phyloP scores from a whole-genome alignment of 306 rosid species.

The Inga leiocalycina region DNA sequence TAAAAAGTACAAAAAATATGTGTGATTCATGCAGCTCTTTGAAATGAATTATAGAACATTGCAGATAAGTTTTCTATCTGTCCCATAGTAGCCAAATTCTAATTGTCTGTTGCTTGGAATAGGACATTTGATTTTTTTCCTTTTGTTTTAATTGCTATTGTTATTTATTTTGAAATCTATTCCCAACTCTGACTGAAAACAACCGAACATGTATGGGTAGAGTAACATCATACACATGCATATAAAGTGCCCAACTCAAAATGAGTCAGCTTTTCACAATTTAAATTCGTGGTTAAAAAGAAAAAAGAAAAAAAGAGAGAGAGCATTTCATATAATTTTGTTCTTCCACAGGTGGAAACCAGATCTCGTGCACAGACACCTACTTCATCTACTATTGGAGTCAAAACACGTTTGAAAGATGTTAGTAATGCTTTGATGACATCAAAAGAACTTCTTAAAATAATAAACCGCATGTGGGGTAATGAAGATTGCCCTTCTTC shows the following conservation, averaged over 20 bases:
- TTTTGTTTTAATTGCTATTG: slow-evolving; percentile 1
- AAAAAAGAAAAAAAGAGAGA: background rate
- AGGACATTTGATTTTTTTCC: background rate
- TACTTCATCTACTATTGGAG: slow-evolving; percentile 58
- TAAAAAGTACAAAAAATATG: background rate
- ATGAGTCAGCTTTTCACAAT: background rate
- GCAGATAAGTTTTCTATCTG: background rate
- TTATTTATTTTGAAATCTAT: slow-evolving; percentile 15
- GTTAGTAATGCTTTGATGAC: slow-evolving; percentile 88
- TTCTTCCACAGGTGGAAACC: slow-evolving; percentile 70
- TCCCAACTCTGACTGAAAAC: background rate
- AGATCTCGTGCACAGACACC: slow-evolving; percentile 84
- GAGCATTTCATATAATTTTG: background rate
- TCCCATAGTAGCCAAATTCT: background rate
- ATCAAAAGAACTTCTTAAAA: slow-evolving; percentile 89
- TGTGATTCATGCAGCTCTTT: background rate
- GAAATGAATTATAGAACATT: slow-evolving; percentile 17
- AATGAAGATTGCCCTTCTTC: slow-evolving; percentile 89
- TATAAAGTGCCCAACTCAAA: background rate
- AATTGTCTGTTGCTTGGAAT: slow-evolving; percentile 17
- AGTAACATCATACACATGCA: background rate
- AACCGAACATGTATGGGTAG: background rate
- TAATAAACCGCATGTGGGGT: slow-evolving; percentile 91
- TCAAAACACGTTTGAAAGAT: slow-evolving; percentile 77
- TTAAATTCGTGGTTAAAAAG: background rate